These are phyloP conservation scores for Cordia subcordata DNA, from an alignment of 257 asterid genomes.

Conservation along the genomic window DNA sequence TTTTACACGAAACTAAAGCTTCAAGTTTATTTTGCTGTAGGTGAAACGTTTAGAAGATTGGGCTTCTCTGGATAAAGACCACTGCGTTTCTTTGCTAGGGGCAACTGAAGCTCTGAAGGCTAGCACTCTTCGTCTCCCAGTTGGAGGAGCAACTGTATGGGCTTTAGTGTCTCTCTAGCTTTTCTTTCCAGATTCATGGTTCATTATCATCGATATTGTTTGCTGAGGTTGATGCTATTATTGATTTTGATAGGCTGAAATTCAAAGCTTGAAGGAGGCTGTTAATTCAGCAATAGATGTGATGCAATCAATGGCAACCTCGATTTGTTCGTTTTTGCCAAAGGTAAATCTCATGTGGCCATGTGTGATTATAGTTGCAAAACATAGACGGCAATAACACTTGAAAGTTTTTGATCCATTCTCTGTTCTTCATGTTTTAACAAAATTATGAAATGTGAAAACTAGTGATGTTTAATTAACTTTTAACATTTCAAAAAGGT, in stretches of 20 bases:
- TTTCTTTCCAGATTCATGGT: background rate
- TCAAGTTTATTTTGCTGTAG: slow-evolving; percentile 20
- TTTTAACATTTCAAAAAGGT: too few species aligned
- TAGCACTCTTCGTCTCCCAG: slow-evolving; percentile 74
- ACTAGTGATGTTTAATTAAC: too few species aligned
- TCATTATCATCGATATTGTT: background rate
- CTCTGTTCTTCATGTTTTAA: too few species aligned
- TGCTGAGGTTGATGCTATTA: background rate
- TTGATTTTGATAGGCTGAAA: background rate
- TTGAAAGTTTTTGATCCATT: too few species aligned
- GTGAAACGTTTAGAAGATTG: slow-evolving; percentile 48
- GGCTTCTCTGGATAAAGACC: slow-evolving; percentile 62
- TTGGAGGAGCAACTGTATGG: slow-evolving; percentile 63
- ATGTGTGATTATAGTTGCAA: background rate
- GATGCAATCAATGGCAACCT: background rate
- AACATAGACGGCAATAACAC: background rate
- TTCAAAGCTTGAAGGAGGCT: background rate
- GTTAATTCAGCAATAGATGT: slow-evolving; percentile 2
- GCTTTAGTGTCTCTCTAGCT: background rate
- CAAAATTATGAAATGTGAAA: too few species aligned
- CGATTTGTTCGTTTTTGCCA: slow-evolving; percentile 1
- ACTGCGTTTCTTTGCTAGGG: slow-evolving; percentile 48
- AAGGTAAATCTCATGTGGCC: background rate
- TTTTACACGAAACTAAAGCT: background rate
- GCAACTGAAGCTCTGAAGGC: slow-evolving; percentile 70